Conservation (phyloP, 768 basidiomycete genomes). For the Pleurotus sapidus region DNA sequence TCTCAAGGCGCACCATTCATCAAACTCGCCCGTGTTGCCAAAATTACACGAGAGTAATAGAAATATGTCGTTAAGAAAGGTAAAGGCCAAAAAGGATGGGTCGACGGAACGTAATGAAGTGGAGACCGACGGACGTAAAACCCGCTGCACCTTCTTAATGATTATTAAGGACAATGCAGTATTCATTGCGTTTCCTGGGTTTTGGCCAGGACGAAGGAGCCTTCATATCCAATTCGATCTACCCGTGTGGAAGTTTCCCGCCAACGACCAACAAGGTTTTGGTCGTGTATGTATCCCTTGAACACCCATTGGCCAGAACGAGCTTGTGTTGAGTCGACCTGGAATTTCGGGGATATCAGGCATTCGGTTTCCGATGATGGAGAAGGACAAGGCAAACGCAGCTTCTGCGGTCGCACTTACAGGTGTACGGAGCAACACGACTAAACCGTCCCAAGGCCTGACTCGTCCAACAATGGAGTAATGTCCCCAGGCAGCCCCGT, state of each 20-base stretch:
- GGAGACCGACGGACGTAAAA: not conserved
- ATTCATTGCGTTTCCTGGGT: slow-evolving; percentile 10
- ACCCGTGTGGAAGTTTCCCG: slow-evolving; percentile 42
- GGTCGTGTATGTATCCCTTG: slow-evolving; percentile 47
- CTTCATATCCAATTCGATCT: slow-evolving; percentile 43
- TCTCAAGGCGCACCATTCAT: not conserved
- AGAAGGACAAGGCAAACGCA: not conserved
- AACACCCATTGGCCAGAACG: slow-evolving; percentile 45
- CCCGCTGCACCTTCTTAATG: too few species aligned
- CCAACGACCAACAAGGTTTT: slow-evolving; percentile 53
- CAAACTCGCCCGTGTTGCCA: not conserved
- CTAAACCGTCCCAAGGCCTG: slow-evolving; percentile 48
- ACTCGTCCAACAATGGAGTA: slow-evolving; percentile 44
- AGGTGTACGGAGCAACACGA: slow-evolving; percentile 42
- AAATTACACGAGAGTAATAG: not conserved
- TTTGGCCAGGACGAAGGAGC: slow-evolving; percentile 43
- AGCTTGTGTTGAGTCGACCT: slow-evolving; percentile 29
- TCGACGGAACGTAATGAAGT: not conserved
- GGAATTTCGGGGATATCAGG: slow-evolving; percentile 5
- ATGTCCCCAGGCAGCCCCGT: slow-evolving; percentile 50
- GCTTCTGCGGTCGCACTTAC: slow-evolving; percentile 26
- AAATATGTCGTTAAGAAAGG: not conserved
- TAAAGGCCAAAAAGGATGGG: not conserved
- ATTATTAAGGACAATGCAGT: not conserved
- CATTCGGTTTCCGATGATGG: not conserved